Conservation (phyloP, 306 rosid species). For the Rubus parviflorus region DNA sequence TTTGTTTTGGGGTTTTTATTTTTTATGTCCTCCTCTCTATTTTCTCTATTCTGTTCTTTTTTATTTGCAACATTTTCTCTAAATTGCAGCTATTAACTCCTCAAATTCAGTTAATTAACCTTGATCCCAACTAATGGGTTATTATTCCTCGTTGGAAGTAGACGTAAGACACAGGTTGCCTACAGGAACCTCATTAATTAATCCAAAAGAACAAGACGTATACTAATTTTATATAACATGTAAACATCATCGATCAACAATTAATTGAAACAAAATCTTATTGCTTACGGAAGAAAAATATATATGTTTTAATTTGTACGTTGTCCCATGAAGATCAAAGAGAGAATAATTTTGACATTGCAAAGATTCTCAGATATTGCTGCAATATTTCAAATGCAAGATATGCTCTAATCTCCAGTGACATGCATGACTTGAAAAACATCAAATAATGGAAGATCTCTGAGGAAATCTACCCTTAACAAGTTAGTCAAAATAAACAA, state of each 20-base stretch:
- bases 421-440: neutral
- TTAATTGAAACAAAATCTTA: neutral
- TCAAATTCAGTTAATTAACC: no score
- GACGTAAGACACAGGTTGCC: neutral
- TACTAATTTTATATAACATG: no score
- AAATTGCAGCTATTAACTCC: no score
- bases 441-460: neutral
- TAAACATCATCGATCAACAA: neutral
- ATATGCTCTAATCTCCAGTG: neutral
- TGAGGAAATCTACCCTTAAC: neutral
- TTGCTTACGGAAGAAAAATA: neutral
- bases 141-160: neutral
- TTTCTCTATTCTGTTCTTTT: no score
- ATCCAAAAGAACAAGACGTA: neutral
- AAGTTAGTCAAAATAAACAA: neutral
- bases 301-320: neutral
- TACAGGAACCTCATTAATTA: neutral
- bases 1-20: no score
- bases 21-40: no score
- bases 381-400: conserved; percentile 1
- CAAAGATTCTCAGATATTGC: neutral
- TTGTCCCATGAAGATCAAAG: neutral
- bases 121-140: neutral
- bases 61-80: no score
- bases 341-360: no score